These are phyloP conservation scores for Pleomassaria siparia DNA, from an alignment of 2,329 filamentous ascomycete genomes.

Conservation along the genomic window DNA sequence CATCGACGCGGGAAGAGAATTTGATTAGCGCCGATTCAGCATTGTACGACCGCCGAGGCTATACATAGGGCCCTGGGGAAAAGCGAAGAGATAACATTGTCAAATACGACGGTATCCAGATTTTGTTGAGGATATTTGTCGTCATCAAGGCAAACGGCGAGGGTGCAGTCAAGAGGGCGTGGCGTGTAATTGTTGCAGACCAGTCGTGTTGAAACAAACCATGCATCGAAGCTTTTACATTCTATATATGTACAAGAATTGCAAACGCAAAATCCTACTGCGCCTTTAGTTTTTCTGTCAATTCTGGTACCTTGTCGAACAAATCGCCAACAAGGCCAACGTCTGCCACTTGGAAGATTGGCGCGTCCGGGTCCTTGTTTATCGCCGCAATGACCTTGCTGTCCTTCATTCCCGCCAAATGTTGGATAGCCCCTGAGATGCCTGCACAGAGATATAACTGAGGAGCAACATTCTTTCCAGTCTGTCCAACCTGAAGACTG, in stretches of 20 bases:
- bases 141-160: no score
- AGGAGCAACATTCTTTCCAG: constrained; percentile 96
- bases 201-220: neutral
- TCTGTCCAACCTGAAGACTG: constrained; percentile 96
- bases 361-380: constrained; percentile 96
- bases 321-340: constrained; percentile 93
- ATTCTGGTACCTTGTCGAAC: constrained; percentile 92
- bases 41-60: neutral
- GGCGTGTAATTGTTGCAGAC: neutral
- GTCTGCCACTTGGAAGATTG: constrained; percentile 97
- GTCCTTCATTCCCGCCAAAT: constrained; percentile 99
- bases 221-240: constrained; percentile 20
- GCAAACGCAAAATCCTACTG: constrained; percentile 17
- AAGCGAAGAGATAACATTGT: no score
- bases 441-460: constrained; percentile 94
- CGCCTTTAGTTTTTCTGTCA: constrained; percentile 88
- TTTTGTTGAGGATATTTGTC: no score
- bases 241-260: constrained; percentile 13
- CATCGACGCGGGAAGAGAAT: no score
- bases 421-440: constrained; percentile 96
- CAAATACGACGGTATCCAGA: no score
- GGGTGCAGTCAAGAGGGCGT: neutral
- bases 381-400: constrained; percentile 99
- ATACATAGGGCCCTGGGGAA: neutral
- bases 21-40: neutral